These are phyloP conservation scores for Melastoma malabathricum DNA, from an alignment of 345 rosid genomes.

Conservation along the genomic window DNA sequence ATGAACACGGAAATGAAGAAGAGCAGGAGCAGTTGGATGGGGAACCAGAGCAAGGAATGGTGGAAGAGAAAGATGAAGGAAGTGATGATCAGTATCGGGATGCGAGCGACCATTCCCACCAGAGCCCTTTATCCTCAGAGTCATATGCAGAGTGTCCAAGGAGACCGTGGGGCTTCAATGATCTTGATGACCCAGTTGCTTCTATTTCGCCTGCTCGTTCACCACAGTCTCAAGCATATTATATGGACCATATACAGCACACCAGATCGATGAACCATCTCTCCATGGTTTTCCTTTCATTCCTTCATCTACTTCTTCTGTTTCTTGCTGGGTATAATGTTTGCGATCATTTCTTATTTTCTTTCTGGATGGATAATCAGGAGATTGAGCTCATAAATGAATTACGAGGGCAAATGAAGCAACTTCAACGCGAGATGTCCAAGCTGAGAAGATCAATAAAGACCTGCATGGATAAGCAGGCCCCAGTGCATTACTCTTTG, in stretches of 20 bases:
- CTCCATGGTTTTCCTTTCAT: conserved; percentile 24
- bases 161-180: conserved; percentile 37
- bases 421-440: conserved; percentile 51
- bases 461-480: conserved; percentile 57
- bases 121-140: conserved; percentile 25
- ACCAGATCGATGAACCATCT: conserved; percentile 19
- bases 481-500: conserved; percentile 28
- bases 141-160: conserved; percentile 19
- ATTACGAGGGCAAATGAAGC: conserved; percentile 55
- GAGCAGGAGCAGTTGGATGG: conserved; percentile 8
- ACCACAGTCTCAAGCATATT: conserved; percentile 14
- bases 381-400: conserved; percentile 57
- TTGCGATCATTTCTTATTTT: neutral
- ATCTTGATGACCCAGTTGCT: conserved; percentile 18
- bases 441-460: conserved; percentile 43
- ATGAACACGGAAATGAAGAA: conserved; percentile 3
- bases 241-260: conserved; percentile 11
- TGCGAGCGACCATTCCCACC: conserved; percentile 26
- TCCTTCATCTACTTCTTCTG: neutral
- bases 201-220: conserved; percentile 17
- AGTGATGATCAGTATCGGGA: conserved; percentile 23
- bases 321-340: no score
- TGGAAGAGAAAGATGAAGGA: conserved; percentile 15
- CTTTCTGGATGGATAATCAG: conserved; percentile 20
- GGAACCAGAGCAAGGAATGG: conserved; percentile 12